Base-by-base conservation (phyloP, 768 basidiomycete species). In the Xanthoconium purpureum region DNA sequence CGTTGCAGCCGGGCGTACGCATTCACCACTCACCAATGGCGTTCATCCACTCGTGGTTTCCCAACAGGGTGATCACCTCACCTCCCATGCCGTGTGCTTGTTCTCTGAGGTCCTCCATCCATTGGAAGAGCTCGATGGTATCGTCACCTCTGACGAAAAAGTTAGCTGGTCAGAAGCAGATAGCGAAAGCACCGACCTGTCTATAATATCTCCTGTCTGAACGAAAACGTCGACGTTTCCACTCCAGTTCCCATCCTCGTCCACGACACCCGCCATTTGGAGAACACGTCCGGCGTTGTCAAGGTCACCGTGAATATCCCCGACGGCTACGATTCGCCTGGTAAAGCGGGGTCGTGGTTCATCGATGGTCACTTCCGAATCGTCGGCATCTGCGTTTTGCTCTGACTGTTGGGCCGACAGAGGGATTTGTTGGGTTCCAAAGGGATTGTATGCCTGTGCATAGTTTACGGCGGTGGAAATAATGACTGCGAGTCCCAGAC, bases 41-140 rank as follows among this genome's bases (percentile, higher is more conserved):
- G 61, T 95, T 95, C 93, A 98, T 97, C 78, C 88, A 87, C 71
- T 98, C 97, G 63, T 99, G 97, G 70, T 99, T 99, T 28, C 97
- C 97, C 35, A 98, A 75, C 52, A 91, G 80, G 13, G 82, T 85
- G 33, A 96, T 67, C 14, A 99, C 79, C 5, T 77, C 80, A 2
- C 91, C 94, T 5, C 92, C 92, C 14, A 71, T 75, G 0, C 74
- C 72, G 5, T 71, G 71, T 1, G 96, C 95, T 69, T 98, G 85
- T 9, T 74, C 80, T 28, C 95, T 84, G 8, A 99, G 78, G 38
- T 74, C 74, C 56, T 95, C 93, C 86, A 98, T 91, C 82, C 88
- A 87, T 30, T 75, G 65, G 70, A 91, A 98, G 11, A 98, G 77
- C 39, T 81, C 78, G 51, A 96, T 91, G 0, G 94, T 96, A 72